Percentiles rank a stretch among this genome's conserved stretches.
Conservation (phyloP, 2,329 filamentous ascomycete species). For the Hypomyces rosellus region DNA sequence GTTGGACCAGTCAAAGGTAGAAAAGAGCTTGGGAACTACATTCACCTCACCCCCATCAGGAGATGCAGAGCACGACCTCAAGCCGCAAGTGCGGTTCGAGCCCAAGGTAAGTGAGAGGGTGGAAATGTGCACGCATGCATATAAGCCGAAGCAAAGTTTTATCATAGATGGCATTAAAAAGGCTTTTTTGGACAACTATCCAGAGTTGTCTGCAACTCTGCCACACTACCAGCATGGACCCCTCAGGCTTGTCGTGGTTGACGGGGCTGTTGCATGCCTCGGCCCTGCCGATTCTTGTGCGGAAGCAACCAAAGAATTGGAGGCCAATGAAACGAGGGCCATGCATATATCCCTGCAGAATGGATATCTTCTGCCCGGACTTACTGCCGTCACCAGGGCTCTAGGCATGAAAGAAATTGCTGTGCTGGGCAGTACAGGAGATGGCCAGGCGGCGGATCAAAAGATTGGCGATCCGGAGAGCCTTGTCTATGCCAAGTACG, state of each 20-base stretch:
- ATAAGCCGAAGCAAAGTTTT: conserved; percentile 10
- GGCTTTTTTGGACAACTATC: conserved; percentile 9
- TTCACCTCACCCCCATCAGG: conserved; percentile 3
- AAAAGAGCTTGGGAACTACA: conserved; percentile 13
- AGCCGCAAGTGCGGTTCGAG: conserved; percentile 8
- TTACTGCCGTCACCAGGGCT: conserved; percentile 41
- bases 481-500: conserved; percentile 34
- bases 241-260: conserved; percentile 4
- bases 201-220: conserved; percentile 1
- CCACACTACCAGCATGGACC: background rate
- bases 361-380: conserved; percentile 29
- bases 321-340: conserved; percentile 1
- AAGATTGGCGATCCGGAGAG: conserved; percentile 22
- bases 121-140: conserved; percentile 15
- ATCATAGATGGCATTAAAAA: conserved; percentile 9
- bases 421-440: conserved; percentile 36
- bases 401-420: conserved; percentile 47
- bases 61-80: background rate
- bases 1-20: conserved; percentile 26
- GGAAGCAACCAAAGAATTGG: background rate
- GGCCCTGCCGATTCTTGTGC: conserved; percentile 2
- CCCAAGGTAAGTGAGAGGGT: conserved; percentile 12
- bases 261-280: conserved; percentile 4
- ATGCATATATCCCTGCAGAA: conserved; percentile 6
- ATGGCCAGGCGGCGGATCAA: conserved; percentile 29